Percentiles rank a stretch among this genome's conserved stretches.
Conservation (phyloP, 305 asterid species). For the Fraxinus platypoda region DNA sequence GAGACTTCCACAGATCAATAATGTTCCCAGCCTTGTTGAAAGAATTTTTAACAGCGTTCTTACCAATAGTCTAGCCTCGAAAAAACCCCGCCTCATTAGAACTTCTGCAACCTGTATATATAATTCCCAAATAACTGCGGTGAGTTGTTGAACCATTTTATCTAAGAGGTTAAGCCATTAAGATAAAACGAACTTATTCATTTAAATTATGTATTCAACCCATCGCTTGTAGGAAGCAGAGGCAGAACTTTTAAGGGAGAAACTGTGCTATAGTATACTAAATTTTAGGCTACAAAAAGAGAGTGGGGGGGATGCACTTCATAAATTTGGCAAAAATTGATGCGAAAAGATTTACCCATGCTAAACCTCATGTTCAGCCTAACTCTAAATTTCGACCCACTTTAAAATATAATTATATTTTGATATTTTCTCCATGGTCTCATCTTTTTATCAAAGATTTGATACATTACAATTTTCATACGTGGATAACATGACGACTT, state of each 20-base stretch:
- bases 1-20: conserved; percentile 54
- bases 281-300: background rate
- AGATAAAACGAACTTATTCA: background rate
- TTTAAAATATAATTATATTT: too few relatives aligned
- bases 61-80: conserved; percentile 48
- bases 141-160: background rate
- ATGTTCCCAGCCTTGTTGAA: conserved; percentile 67
- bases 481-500: background rate
- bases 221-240: too few relatives aligned
- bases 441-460: background rate
- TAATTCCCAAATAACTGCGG: background rate
- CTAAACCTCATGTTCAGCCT: background rate
- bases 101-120: conserved; percentile 62
- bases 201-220: too few relatives aligned
- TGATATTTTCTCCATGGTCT: background rate
- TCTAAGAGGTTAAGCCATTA: background rate
- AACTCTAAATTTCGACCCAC: background rate
- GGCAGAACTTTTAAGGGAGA: too few relatives aligned
- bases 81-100: conserved; percentile 38
- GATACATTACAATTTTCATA: background rate
- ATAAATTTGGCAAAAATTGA: too few relatives aligned
- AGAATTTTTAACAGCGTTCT: conserved; percentile 40
- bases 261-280: too few relatives aligned
- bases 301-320: too few relatives aligned
- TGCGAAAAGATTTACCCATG: background rate